These are phyloP conservation scores for Cicer arietinum DNA, from an alignment of 306 rosid genomes.

Conservation along the genomic window DNA sequence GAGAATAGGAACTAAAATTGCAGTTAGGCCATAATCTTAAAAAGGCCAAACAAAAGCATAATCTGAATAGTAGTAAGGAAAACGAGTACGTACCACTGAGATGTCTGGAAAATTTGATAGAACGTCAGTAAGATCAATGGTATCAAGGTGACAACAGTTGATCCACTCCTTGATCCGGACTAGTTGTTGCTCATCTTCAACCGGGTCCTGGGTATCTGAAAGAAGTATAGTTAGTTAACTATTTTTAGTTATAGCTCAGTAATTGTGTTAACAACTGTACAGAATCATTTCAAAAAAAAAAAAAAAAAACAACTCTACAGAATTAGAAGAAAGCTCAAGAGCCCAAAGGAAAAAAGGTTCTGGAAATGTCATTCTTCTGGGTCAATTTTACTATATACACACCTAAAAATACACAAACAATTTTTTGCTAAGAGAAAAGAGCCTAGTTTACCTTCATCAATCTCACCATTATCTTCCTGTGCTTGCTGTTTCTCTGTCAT, in stretches of 20 bases:
- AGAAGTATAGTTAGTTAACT: conserved; percentile 33
- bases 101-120: conserved; percentile 88
- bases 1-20: conserved; percentile 27
- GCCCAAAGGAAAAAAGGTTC: not conserved
- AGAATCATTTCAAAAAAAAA: not conserved
- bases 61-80: conserved; percentile 13
- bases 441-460: conserved; percentile 70
- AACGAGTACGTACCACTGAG: conserved; percentile 66
- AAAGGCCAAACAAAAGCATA: conserved; percentile 16
- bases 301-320: not conserved
- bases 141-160: conserved; percentile 59
- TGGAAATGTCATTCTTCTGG: conserved; percentile 9
- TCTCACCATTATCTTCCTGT: conserved; percentile 57
- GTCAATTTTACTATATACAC: conserved; percentile 2
- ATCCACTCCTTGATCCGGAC: conserved; percentile 88
- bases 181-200: conserved; percentile 77
- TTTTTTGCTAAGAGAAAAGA: conserved; percentile 19
- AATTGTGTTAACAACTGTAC: conserved; percentile 11
- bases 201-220: conserved; percentile 85
- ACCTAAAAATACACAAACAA: not conserved
- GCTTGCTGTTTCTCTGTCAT: conserved; percentile 67
- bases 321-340: not conserved
- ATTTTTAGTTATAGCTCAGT: conserved; percentile 4
- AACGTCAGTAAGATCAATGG: conserved; percentile 73
- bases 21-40: conserved; percentile 21